Evolutionary conservation across 352 stramenopile genomes (phyloP).

Genomic region (Phytophthora fragariae): DNA sequence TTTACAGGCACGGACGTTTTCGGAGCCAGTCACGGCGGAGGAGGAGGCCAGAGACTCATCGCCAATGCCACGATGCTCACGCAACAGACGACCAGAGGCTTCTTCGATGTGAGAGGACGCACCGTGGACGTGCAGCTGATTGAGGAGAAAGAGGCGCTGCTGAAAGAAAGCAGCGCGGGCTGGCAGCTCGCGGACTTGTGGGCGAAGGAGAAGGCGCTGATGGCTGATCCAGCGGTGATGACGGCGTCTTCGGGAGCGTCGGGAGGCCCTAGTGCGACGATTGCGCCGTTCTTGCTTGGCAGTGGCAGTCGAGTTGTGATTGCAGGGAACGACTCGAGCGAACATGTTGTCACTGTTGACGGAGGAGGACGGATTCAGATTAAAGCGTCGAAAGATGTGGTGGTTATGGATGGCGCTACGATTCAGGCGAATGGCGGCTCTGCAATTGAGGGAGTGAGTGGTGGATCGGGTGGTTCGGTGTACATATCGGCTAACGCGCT

Average conservation of each 20-base stretch:
- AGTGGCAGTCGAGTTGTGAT: slow-evolving; percentile 46
- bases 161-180: slow-evolving; percentile 51
- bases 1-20: slow-evolving; percentile 49
- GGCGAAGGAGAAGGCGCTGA: slow-evolving; percentile 41
- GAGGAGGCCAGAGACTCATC: slow-evolving; percentile 56
- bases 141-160: slow-evolving; percentile 41
- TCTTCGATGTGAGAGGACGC: slow-evolving; percentile 57
- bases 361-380: slow-evolving; percentile 74
- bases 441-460: slow-evolving; percentile 47
- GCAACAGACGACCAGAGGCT: slow-evolving; percentile 45
- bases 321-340: slow-evolving; percentile 8
- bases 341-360: slow-evolving; percentile 29
- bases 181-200: slow-evolving; percentile 68
- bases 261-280: slow-evolving; percentile 34
- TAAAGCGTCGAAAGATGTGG: slow-evolving; percentile 68
- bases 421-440: slow-evolving; percentile 64
- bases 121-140: slow-evolving; percentile 32
- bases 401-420: slow-evolving; percentile 60
- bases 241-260: slow-evolving; percentile 12
- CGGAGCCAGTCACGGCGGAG: slow-evolving; percentile 67
- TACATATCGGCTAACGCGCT: slow-evolving; percentile 58
- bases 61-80: slow-evolving; percentile 44
- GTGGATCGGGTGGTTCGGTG: slow-evolving; percentile 65
- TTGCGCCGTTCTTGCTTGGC: slow-evolving; percentile 56
- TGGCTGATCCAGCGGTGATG: slow-evolving; percentile 29